These are phyloP conservation scores for Rauvolfia tetraphylla DNA, from an alignment of 257 asterid genomes.

Conservation along the genomic window DNA sequence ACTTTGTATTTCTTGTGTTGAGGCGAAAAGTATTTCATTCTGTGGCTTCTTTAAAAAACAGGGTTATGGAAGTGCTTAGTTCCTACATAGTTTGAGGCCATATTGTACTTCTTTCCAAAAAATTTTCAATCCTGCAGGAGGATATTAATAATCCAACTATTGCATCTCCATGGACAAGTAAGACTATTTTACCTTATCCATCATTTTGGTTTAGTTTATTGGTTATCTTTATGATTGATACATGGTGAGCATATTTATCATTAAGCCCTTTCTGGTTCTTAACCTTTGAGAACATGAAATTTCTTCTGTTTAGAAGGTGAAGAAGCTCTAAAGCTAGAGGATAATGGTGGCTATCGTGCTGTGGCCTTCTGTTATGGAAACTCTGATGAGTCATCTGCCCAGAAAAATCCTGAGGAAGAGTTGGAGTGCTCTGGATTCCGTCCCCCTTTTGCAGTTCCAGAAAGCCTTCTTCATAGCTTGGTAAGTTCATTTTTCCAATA, in stretches of 20 bases:
- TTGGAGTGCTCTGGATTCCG: conserved; percentile 48
- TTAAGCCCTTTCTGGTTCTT: not conserved
- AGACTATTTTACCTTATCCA: conserved; percentile 31
- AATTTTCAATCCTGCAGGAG: conserved; percentile 49
- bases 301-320: conserved; percentile 41
- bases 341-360: conserved; percentile 37
- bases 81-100: conserved; percentile 37
- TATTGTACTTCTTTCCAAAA: conserved; percentile 40
- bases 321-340: conserved; percentile 44
- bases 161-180: conserved; percentile 45
- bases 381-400: conserved; percentile 37
- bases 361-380: conserved; percentile 75
- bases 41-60: conserved; percentile 30
- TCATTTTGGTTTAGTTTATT: not conserved
- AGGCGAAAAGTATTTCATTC: conserved; percentile 21
- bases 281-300: conserved; percentile 6
- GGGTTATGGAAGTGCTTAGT: conserved; percentile 37
- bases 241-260: not conserved
- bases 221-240: not conserved
- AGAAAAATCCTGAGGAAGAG: conserved; percentile 43
- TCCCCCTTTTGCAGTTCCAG: conserved; percentile 76
- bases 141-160: conserved; percentile 37
- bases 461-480: conserved; percentile 56
- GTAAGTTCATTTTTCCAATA: conserved; percentile 49
- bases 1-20: not conserved